Percentiles rank a stretch among this genome's conserved stretches.
Evolutionary conservation across 768 basidiomycete genomes (phyloP).

Genomic region (Podaxis sp.): DNA sequence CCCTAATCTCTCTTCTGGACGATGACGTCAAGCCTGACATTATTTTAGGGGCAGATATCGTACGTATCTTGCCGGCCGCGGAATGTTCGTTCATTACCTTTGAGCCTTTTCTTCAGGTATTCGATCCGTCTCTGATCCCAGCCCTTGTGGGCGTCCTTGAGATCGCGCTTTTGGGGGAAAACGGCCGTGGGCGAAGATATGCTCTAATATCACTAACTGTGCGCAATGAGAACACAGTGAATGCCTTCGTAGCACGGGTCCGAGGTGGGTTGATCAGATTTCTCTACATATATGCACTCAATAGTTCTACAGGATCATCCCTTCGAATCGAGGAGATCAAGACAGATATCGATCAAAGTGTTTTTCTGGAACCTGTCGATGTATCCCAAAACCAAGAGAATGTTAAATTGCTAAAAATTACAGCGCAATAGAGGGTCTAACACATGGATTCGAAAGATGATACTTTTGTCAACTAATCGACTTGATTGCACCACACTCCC

Average conservation of each 20-base stretch:
- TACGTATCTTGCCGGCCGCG: slow-evolving; percentile 19
- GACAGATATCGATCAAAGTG: slow-evolving; percentile 13
- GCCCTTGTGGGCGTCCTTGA: slow-evolving; percentile 51
- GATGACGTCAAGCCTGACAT: slow-evolving; percentile 51
- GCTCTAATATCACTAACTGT: slow-evolving; percentile 55
- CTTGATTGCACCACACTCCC: slow-evolving; percentile 70
- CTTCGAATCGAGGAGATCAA: slow-evolving; percentile 18
- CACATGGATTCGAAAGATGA: neutral
- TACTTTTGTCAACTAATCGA: slow-evolving; percentile 28
- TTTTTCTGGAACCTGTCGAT: slow-evolving; percentile 28
- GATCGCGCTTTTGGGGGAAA: slow-evolving; percentile 37
- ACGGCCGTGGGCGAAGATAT: slow-evolving; percentile 14
- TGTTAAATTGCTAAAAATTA: slow-evolving; percentile 48
- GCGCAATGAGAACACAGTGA: slow-evolving; percentile 55
- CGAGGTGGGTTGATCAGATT: slow-evolving; percentile 25
- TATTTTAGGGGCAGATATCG: slow-evolving; percentile 73
- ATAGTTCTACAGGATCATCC: slow-evolving; percentile 13
- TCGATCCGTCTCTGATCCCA: slow-evolving; percentile 62
- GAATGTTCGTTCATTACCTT: neutral
- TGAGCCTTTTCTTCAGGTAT: slow-evolving; percentile 46
- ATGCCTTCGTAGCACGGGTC: slow-evolving; percentile 40
- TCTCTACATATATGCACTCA: neutral
- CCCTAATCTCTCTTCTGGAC: slow-evolving; percentile 34
- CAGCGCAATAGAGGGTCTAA: slow-evolving; percentile 2
- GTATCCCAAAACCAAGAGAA: slow-evolving; percentile 17